Evolutionary conservation across 208 protist genomes (phyloP), one percentile per base, ranked within the genome.

Genomic region (Tritrichomonas foetus): DNA sequence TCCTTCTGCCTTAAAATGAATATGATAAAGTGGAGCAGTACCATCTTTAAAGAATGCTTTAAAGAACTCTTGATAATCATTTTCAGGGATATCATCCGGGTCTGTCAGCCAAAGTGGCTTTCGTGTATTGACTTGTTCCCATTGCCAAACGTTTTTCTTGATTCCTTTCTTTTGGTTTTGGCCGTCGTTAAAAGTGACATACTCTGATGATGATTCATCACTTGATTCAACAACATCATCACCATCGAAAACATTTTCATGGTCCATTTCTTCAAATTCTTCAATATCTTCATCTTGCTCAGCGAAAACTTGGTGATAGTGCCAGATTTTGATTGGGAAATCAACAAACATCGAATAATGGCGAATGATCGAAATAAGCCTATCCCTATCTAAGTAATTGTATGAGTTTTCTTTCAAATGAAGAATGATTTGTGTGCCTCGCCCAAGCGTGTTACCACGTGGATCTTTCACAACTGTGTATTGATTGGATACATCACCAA

Each of bases 51-150:
- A 97, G 80, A 99, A 94, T 53, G 97, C 94, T 97, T 99, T 99
- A 97, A 99, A 99, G 96, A 99, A 99, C 22, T 97, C 96, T 93
- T 96, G 96, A 96, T 99, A 99, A 96, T 99, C 99, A 64, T 99
- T 98, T 84, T 99, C 96, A 0, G 96, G 97, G 49, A 99, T 97
- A 47, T 99, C 98, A 14, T 96, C 95, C 3, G 97, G 95, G 55
- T 95, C 95, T 69, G 98, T 97, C 2, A 97, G 98, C 99, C 99
- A 99, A 82, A 99, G 97, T n/a, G 99, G 98, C 94, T 98, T 98
- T 95, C 97, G 96, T 94, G 98, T 96, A 96, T 99, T 99, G n/a
- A 99, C 75, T 16, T 98, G 95, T 44, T 98, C 97, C 97, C 97
- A 99, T 89, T 97, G 96, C 47, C 94, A 93, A 61, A 96, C 94